Evolutionary conservation across 2,329 filamentous ascomycete genomes (phyloP).

Genomic region (Fusarium sp.): DNA sequence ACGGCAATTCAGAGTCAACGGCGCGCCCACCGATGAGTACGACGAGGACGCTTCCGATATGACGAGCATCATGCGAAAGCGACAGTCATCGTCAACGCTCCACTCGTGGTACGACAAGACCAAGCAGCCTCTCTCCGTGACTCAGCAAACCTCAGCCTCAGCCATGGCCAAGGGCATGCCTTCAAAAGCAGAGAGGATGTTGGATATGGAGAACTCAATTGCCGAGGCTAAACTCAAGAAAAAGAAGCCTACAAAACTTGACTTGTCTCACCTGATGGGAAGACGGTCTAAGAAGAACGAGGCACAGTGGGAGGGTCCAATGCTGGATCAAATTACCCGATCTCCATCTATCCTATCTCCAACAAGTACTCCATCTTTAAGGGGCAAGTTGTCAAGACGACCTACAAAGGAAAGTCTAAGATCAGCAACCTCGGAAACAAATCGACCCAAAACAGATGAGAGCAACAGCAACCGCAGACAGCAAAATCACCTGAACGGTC

Average conservation of each 20-base stretch:
- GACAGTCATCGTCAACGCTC: constrained; percentile 66
- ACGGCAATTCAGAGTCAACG: constrained; percentile 35
- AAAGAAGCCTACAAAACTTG: constrained; percentile 61
- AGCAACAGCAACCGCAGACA: constrained; percentile 41
- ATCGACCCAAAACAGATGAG: constrained; percentile 44
- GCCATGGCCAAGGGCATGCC: constrained; percentile 68
- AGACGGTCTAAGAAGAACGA: constrained; percentile 48
- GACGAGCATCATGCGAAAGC: constrained; percentile 58
- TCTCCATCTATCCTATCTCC: constrained; percentile 59
- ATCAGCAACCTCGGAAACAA: constrained; percentile 37
- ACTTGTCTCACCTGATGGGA: constrained; percentile 59
- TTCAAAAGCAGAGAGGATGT: constrained; percentile 57
- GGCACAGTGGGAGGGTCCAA: constrained; percentile 47
- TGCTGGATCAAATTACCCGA: constrained; percentile 53
- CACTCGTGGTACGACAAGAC: constrained; percentile 67
- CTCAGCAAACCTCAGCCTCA: constrained; percentile 68
- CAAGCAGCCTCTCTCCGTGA: constrained; percentile 66
- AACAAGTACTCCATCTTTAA: constrained; percentile 44
- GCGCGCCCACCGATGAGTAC: constrained; percentile 34
- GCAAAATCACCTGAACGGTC: constrained; percentile 50
- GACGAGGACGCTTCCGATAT: constrained; percentile 53
- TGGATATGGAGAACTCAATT: constrained; percentile 57
- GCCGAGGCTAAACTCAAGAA: constrained; percentile 43
- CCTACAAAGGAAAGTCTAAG: constrained; percentile 53
- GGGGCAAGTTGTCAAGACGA: constrained; percentile 50